Evolutionary conservation across 1,139 yeast genomes (phyloP), one percentile per base, ranked within the genome.

Genomic region (Protomyces inundatus): DNA sequence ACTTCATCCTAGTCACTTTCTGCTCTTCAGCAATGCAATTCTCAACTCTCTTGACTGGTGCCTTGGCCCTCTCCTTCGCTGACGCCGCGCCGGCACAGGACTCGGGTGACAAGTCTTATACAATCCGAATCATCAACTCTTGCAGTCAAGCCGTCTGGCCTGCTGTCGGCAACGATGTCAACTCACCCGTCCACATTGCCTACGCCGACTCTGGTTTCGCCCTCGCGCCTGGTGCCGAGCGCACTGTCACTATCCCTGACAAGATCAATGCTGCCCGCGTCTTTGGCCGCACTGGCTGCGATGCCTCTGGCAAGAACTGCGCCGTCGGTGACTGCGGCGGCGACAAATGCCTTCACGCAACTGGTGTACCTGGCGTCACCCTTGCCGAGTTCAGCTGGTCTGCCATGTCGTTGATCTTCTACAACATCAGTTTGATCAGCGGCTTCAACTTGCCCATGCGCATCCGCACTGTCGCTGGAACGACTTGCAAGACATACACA

Each of bases 351-450:
- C 51, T 39, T 23, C 30, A 16, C 51, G 52, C 35, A 36, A 58
- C 62, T 36, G 62, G 62, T 16, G 52, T 58, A 30, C 32, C 40
- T 10, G 62, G 62, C 12, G 62, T 58, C 56, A 58, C 62, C 23
- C 62, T 58, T 12, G 62, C 62, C 46, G 62, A 58, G 62, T 58
- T 58, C 45, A 51, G 56, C 62, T 58, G 54, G 42, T 58, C 62
- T 42, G 62, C 53, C 53, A 58, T 52, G 62, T 35, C 14, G 50
- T 33, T 33, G 55, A 58, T 55, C 53, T 58, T 58, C 32, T 58
- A 58, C 62, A 52, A 58, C 62, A 58, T 58, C 62, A 51, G 56
- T 30, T 56, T 58, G 52, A 23, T 58, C 53, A 34, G 40, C 35
- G 62, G 62, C 42, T 58, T 23, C 56, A 58, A 58, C 56, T 34